Evolutionary conservation across 2,329 filamentous ascomycete genomes (phyloP), one percentile per base, ranked within the genome.

Genomic region (Epicoccum sorghinum): DNA sequence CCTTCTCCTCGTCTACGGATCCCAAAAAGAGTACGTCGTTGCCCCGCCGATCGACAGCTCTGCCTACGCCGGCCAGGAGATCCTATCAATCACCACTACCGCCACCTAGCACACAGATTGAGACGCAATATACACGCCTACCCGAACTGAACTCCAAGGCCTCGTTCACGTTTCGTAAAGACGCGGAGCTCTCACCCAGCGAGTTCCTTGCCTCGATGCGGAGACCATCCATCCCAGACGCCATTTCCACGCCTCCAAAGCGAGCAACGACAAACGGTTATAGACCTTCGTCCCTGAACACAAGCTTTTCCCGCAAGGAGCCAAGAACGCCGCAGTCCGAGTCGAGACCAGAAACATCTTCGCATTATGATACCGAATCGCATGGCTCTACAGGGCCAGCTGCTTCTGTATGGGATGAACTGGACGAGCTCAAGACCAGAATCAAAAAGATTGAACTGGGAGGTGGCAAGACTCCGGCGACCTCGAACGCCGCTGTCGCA

Each of bases 331-430:
- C 52, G 2, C 65, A 67, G 7, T 55, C 61, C 25, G 72, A 71
- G 12, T 52, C 61, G 2, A 61, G 60, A 12, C 64, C 60, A n/a
- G 69, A 73, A 42, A 57, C 59, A 8, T 60, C 60, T 3, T 73
- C 72, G 14, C 67, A 67, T 12, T 64, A 66, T 8, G 72, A 74
- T 23, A 93, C 91, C 0, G 91, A 95, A 66, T 98, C 95, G 0
- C 93, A 89, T 30, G 83, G 89, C 27, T 98, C 95, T 0, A 95
- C 91, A 0, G 92, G 89, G 1, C 91, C 91, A 1, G 91, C 93
- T 10, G 96, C 92, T 2, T 97, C 92, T 0, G 91, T 99, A 3
- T 99, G 95, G 95, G 95, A 98, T 71, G 95, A 99, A 75, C 78
- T 99, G 25, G 95, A 98, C 65, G 95, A 98, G 61, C 79, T 99